Evolutionary conservation across 768 basidiomycete species (phyloP), one percentile per base, ranked within the genome.

Genomic region (Gloeopeniophorella convolvens): DNA sequence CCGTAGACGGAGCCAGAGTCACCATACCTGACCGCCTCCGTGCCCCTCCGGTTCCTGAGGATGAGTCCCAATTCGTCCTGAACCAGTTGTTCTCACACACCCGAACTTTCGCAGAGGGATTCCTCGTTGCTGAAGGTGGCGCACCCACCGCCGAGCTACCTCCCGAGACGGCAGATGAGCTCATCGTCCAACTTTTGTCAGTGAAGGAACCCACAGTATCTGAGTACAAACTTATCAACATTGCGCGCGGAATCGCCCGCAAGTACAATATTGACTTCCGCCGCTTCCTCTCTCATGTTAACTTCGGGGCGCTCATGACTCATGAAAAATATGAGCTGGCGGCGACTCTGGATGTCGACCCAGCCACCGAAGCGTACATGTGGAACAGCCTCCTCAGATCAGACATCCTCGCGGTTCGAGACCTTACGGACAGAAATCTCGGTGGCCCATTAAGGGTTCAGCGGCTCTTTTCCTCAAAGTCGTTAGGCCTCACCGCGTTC

Each of bases 301-400:
- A 85, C 58, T 72, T 78, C 49, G 74, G 77, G 2, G 81, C 82
- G 0, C 63, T 85, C 20, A 71, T 73, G 0, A 63, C 73, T 0
- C 62, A 68, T 16, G 70, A 85, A 60, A 84, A 82, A 59, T 69
- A 80, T 42, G 74, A 73, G 0, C 63, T 83, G 34, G 73, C 65
- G 27, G 58, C 64, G 1, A 67, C 70, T 3, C 60, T 83, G 6
- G 63, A 61, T 9, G 59, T 80, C 4, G 65, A 63, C 2, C 61
- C 68, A 5, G 44, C 12, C n/a, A 68, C 74, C 16, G 68, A 78
- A 57, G 68, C 74, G 1, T 69, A 72, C 34, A 65, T 83, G 36
- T 85, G 81, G 80, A 83, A 83, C 56, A 83, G 80, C 2, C 66
- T 85, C 4, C 59, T 79, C 50, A 72, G 73, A 2, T 85, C 83